Evolutionary conservation across 495 filamentous ascomycete species (phyloP).

Genomic region (Penicillium subrubescens): DNA sequence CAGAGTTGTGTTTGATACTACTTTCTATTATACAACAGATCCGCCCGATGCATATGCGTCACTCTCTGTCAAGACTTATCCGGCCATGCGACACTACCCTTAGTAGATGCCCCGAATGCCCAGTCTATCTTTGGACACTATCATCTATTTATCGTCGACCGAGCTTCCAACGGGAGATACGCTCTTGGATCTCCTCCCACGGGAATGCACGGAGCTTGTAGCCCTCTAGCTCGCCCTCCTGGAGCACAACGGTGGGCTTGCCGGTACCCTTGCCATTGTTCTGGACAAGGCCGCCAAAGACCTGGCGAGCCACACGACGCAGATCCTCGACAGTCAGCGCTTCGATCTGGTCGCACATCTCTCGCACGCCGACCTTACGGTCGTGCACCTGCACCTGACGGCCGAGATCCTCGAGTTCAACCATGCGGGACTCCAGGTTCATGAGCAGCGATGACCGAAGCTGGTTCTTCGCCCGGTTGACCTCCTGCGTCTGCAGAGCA

Average conservation of each 20-base stretch:
- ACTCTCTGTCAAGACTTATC: conserved; percentile 4
- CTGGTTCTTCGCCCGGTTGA: conserved; percentile 98
- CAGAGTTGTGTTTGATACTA: conserved; percentile 20
- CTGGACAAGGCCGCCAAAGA: conserved; percentile 74
- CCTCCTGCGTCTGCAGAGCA: conserved; percentile 73
- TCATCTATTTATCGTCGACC: conserved; percentile 59
- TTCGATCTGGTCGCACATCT: conserved; percentile 92
- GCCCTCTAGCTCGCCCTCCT: conserved; percentile 63
- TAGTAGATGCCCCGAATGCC: conserved; percentile 1
- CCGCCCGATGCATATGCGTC: conserved; percentile 12
- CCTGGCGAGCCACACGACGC: conserved; percentile 75
- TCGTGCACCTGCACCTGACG: conserved; percentile 96
- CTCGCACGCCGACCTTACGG: conserved; percentile 81
- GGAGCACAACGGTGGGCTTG: conserved; percentile 90
- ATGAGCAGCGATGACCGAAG: conserved; percentile 87
- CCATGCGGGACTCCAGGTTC: conserved; percentile 97
- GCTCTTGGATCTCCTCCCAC: conserved; percentile 90
- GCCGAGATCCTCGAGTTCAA: conserved; percentile 96
- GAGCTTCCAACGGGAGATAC: conserved; percentile 80
- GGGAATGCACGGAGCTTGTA: conserved; percentile 54
- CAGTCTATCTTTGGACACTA: neutral
- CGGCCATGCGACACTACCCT: conserved; percentile 5
- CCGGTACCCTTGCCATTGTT: conserved; percentile 82
- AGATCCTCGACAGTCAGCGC: conserved; percentile 79
- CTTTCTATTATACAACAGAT: conserved; percentile 30